phyloP scores from a whole-genome alignment of 1,139 yeast genomes.

The Yamadazyma conglobata region DNA sequence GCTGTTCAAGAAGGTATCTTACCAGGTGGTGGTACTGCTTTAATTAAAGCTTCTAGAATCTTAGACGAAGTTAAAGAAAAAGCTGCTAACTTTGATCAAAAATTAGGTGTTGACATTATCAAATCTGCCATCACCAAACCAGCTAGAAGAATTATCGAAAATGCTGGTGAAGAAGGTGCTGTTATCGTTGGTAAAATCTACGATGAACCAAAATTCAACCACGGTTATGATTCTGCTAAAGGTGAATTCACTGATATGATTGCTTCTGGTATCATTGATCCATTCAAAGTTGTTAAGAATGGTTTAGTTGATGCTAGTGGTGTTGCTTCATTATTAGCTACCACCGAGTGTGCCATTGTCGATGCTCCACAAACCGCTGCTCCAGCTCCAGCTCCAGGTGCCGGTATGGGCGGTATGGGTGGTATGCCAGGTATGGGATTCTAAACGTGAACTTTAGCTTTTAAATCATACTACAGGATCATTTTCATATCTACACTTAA shows the following conservation, averaged over 20 bases:
- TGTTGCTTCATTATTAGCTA: conserved; percentile 96
- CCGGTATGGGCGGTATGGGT: conserved; percentile 50
- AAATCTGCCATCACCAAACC: conserved; percentile 96
- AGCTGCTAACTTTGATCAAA: conserved; percentile 93
- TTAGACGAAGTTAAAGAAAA: conserved; percentile 64
- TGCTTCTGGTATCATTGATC: conserved; percentile 97
- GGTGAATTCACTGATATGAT: conserved; percentile 96
- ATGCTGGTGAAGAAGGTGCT: conserved; percentile 98
- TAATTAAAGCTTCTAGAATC: conserved; percentile 86
- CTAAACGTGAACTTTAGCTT: conserved; percentile 8
- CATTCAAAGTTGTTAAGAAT: conserved; percentile 97
- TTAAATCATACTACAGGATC: too few relatives aligned
- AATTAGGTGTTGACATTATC: conserved; percentile 94
- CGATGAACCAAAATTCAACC: conserved; percentile 81
- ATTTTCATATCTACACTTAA: too few relatives aligned
- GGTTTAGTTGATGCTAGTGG: conserved; percentile 97
- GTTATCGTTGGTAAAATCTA: conserved; percentile 95
- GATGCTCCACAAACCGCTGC: conserved; percentile 93
- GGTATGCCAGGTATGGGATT: conserved; percentile 37
- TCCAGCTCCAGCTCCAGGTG: conserved; percentile 56
- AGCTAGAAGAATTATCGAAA: conserved; percentile 94
- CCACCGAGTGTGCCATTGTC: conserved; percentile 98
- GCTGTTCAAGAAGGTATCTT: conserved; percentile 99
- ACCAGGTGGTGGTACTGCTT: conserved; percentile 99
- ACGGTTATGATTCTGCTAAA: conserved; percentile 91